Base-by-base conservation (phyloP, 768 basidiomycete species). In the Leucocoprinus birnbaumii region DNA sequence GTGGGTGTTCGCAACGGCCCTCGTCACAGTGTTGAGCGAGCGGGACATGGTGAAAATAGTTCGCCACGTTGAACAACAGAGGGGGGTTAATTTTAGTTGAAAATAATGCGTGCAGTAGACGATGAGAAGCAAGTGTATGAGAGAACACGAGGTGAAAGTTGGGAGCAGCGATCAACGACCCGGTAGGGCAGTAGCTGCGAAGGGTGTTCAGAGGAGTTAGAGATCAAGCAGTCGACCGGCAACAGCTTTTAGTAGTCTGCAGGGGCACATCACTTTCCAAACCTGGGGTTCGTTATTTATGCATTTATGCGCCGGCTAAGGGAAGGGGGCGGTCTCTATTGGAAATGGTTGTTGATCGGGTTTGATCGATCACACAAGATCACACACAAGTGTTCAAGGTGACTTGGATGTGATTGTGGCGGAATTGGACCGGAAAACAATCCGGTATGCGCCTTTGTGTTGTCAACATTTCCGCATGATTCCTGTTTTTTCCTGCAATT, bases 251-350 rank as follows among this genome's bases (percentile, higher is more conserved):
- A 41, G 43, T 25, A 21, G 6, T 19, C 16, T 8, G 10, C 26
- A 38, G n/a, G 24, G 10, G 11, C 25, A 45, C 19, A 34, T 19
- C 24, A 14, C n/a, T 52, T 46, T 25, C 35, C 52, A 53, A 53
- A 55, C 47, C 48, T 49, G 40, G 48, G 54, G 53, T n/a, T 50
- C 16, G 35, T 41, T 55, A 48, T 48, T 48, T 42, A 49, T 55
- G 38, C 40, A 48, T 48, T 48, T 42, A 49, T 55, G 38, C 40
- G 18, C 27, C 38, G 41, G 46, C 31, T 49, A 43, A 9, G 38
- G 27, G n/a, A 25, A 47, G 14, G n/a, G 35, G 31, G 5, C 13
- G 25, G 24, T 46, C 14, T 24, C 25, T 38, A 37, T 26, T 3
- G 9, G 18, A 34, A 18, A 35, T 1, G 18, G 31, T 48, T 34